These are phyloP conservation scores for Botrytis hyacinthi DNA, from an alignment of 2,329 filamentous ascomycete species.

Conservation along the genomic window DNA sequence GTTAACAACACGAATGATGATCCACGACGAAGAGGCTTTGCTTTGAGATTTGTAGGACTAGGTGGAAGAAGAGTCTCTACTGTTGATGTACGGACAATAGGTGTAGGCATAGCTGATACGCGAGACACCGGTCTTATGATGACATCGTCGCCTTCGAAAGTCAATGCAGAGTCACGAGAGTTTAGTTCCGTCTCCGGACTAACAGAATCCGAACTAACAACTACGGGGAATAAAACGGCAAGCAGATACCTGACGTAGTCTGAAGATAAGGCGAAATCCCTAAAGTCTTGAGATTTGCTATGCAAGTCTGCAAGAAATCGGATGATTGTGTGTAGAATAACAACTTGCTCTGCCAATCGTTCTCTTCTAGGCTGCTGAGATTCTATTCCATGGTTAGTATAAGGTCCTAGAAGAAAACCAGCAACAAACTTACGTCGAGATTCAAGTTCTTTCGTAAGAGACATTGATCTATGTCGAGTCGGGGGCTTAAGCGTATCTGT, in stretches of 20 bases:
- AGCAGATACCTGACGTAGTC: slow-evolving; percentile 80
- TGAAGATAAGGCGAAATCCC: slow-evolving; percentile 77
- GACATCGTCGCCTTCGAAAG: slow-evolving; percentile 82
- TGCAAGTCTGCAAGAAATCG: slow-evolving; percentile 79
- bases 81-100: slow-evolving; percentile 72
- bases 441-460: slow-evolving; percentile 59
- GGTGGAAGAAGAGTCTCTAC: slow-evolving; percentile 51
- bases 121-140: slow-evolving; percentile 59
- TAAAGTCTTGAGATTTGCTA: slow-evolving; percentile 70
- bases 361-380: slow-evolving; percentile 47
- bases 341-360: slow-evolving; percentile 55
- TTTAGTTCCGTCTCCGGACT: slow-evolving; percentile 84
- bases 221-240: slow-evolving; percentile 77
- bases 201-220: slow-evolving; percentile 82
- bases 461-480: slow-evolving; percentile 56
- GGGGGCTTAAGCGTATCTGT: slow-evolving; percentile 21
- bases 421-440: slow-evolving; percentile 47
- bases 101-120: slow-evolving; percentile 59
- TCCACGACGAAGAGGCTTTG: slow-evolving; percentile 69
- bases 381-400: slow-evolving; percentile 35
- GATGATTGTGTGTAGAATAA: slow-evolving; percentile 71
- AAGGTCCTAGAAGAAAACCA: neutral
- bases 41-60: slow-evolving; percentile 44
- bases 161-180: slow-evolving; percentile 75
- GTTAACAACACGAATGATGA: slow-evolving; percentile 92